Base-by-base conservation (phyloP, 192 early-diverging fungal species). In the Gamsiella multidivaricata region DNA sequence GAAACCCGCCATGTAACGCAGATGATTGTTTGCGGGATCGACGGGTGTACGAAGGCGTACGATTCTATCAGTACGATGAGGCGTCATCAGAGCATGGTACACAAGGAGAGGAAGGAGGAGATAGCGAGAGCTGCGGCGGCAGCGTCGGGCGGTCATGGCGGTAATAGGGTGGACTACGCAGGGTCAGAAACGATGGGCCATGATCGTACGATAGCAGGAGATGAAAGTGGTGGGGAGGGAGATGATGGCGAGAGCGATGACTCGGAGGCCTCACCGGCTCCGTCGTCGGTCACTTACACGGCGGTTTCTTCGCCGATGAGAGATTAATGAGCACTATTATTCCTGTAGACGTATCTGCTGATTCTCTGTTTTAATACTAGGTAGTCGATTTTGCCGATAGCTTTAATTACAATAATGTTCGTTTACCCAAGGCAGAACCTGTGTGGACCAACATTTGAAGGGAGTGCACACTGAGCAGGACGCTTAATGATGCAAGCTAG, bases 31-130 rank as follows among this genome's bases (percentile, higher is more conserved):
- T 78, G 74, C 49, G 74, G 74, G 14, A 69, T 78, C 22, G 74
- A 78, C 31, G 74, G 74, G 26, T 78, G 74, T 28, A 78, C 74
- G 34, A 78, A 78, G 28, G 74, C 74, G 6, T 78, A 78, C 18
- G 52, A 78, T 37, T 78, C 74, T 26, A 78, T 78, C 39, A 78
- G 74, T 54, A 78, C 74, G 17, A 51, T 78, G 37, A 37, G 74
- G 29, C 74, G 74, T 4, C 74, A 78, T 46, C 74, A 78, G 26
- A 78, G 74, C 22, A 78, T 78, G 46, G 59, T 78, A 33, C 74
- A 78, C 42, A 68, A 69, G 25, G 37, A 68, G 20, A 47, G 43
- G 53, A 78, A 78, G 18, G 43, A 55, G 34, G 42, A 61, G 34
- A 51, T 55, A 9, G 64, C 56, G 17, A 37, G 34, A 15, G 50